These are phyloP conservation scores for Cyclocybe cylindracea DNA, from an alignment of 768 basidiomycete species.

Conservation along the genomic window DNA sequence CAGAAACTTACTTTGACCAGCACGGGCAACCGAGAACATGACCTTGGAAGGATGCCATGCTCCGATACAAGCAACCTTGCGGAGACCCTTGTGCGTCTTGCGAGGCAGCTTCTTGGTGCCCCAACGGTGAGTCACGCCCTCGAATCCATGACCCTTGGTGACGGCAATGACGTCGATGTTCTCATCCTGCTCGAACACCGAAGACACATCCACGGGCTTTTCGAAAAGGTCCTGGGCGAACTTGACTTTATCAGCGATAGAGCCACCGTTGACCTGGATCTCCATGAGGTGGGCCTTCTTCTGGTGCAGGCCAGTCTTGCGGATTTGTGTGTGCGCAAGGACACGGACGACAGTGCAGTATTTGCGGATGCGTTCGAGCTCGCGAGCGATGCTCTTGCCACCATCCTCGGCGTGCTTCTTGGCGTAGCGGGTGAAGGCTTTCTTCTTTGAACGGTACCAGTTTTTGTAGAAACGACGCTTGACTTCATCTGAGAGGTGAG, in stretches of 20 bases:
- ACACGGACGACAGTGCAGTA: constrained; percentile 99
- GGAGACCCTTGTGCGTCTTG: constrained; percentile 99
- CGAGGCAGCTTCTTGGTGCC: constrained; percentile 98
- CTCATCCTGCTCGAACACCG: constrained; percentile 96
- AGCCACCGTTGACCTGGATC: constrained; percentile 99
- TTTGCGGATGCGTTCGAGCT: constrained; percentile 99
- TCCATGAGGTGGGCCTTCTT: constrained; percentile 99
- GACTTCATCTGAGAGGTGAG: constrained; percentile 95
- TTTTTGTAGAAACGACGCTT: constrained; percentile 99
- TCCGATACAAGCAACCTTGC: constrained; percentile 99
- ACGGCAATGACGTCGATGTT: constrained; percentile 96
- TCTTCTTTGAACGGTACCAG: constrained; percentile 99
- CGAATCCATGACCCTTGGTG: constrained; percentile 99
- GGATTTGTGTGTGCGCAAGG: constrained; percentile 97
- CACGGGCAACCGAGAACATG: constrained; percentile 99
- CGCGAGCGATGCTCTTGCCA: constrained; percentile 89
- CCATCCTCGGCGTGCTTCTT: constrained; percentile 97
- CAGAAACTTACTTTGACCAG: constrained; percentile 88
- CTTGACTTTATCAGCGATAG: constrained; percentile 95
- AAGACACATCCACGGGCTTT: constrained; percentile 85
- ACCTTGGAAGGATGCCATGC: constrained; percentile 99
- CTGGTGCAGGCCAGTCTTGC: constrained; percentile 96
- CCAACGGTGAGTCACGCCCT: constrained; percentile 99
- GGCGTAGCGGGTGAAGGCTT: constrained; percentile 99
- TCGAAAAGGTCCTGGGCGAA: constrained; percentile 94